These are phyloP conservation scores for Sequoiadendron giganteum DNA, from an alignment of 75 land plant species.

Conservation along the genomic window DNA sequence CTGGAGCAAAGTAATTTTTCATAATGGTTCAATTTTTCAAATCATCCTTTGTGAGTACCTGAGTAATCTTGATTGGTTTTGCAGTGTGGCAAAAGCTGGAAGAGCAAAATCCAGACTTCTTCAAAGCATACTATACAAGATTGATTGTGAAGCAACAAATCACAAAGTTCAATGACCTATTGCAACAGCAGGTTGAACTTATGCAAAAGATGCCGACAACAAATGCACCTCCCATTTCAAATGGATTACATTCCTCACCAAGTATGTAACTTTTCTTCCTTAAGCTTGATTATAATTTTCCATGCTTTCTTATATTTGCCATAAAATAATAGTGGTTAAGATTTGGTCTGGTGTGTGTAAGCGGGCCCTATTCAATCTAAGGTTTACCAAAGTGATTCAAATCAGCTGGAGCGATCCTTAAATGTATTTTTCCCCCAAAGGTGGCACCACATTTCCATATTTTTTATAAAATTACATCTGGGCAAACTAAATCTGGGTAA, in stretches of 20 bases:
- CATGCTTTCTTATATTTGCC: background rate
- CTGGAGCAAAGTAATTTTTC: background rate
- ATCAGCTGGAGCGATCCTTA: slow-evolving; percentile 47
- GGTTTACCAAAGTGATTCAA: slow-evolving; percentile 81
- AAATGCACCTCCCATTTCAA: slow-evolving; percentile 50
- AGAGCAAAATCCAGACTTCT: slow-evolving; percentile 90
- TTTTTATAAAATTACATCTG: background rate
- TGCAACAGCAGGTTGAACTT: slow-evolving; percentile 73
- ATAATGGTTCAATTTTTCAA: background rate
- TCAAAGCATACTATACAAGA: slow-evolving; percentile 85
- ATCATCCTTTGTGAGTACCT: background rate
- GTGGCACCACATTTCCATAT: background rate
- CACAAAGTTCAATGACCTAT: slow-evolving; percentile 70
- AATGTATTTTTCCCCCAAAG: background rate
- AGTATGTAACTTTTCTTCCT: slow-evolving; percentile 31
- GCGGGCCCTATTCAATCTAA: slow-evolving; percentile 26
- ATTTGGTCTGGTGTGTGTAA: background rate
- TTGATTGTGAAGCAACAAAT: slow-evolving; percentile 85
- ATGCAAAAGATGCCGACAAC: slow-evolving; percentile 53
- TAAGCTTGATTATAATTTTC: background rate
- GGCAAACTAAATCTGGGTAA: background rate
- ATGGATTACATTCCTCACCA: slow-evolving; percentile 56
- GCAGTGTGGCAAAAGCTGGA: slow-evolving; percentile 98
- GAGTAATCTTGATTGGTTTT: slow-evolving; percentile 9
- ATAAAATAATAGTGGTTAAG: background rate